Percentiles rank a stretch among this genome's conserved stretches.
Conservation (phyloP, 495 filamentous ascomycete genomes). For the Clavariopsis aquatica region DNA sequence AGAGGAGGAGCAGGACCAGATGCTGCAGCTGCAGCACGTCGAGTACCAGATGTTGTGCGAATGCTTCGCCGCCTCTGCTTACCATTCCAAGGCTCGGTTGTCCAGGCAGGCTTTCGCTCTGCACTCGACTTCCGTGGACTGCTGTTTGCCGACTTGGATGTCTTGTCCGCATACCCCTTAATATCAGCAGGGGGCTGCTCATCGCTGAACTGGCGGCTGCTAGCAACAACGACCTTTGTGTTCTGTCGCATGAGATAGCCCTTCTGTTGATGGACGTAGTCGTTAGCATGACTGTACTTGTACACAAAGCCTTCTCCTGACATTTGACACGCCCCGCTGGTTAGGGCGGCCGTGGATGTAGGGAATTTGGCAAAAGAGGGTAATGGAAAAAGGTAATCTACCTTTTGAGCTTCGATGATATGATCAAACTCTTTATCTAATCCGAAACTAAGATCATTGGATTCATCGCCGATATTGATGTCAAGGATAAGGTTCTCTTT, state of each 20-base stretch:
- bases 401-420: slow-evolving; percentile 97
- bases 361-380: slow-evolving; percentile 39
- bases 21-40: slow-evolving; percentile 62
- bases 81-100: slow-evolving; percentile 93
- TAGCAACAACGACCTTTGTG: slow-evolving; percentile 91
- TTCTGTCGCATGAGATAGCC: slow-evolving; percentile 99
- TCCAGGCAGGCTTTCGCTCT: slow-evolving; percentile 65
- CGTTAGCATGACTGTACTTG: slow-evolving; percentile 39
- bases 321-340: slow-evolving; percentile 30
- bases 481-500: slow-evolving; percentile 62
- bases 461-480: slow-evolving; percentile 58
- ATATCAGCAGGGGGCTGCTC: slow-evolving; percentile 45
- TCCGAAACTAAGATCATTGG: slow-evolving; percentile 70
- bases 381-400: slow-evolving; percentile 59
- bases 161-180: slow-evolving; percentile 28
- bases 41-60: slow-evolving; percentile 58
- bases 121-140: slow-evolving; percentile 70
- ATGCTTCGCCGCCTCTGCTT: slow-evolving; percentile 69
- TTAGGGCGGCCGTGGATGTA: slow-evolving; percentile 17
- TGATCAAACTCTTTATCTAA: slow-evolving; percentile 91
- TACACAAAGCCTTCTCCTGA: slow-evolving; percentile 40
- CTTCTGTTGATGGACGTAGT: slow-evolving; percentile 60
- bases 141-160: slow-evolving; percentile 64
- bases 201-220: slow-evolving; percentile 55
- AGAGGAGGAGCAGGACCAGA: slow-evolving; percentile 76